Percentiles rank a stretch among this genome's conserved stretches.
Conservation (phyloP, 2,329 filamentous ascomycete species). For the Aspergillus sp. region DNA sequence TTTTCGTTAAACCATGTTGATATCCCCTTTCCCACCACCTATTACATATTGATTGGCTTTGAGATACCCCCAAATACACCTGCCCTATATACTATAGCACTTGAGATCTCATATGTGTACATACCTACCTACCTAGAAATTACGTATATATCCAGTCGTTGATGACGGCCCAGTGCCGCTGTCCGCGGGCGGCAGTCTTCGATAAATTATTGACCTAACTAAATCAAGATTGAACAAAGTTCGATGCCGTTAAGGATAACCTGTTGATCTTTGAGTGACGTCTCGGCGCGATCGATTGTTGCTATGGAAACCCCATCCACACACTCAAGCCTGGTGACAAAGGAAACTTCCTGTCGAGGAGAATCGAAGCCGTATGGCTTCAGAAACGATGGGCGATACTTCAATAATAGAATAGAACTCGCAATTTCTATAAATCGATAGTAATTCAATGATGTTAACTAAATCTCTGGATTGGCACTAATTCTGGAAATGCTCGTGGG, state of each 20-base stretch:
- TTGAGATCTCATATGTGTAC: constrained; percentile 28
- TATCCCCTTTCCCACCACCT: neutral
- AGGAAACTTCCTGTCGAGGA: too few species aligned
- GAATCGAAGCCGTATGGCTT: too few species aligned
- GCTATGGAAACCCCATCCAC: constrained; percentile 23
- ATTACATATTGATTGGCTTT: constrained; percentile 28
- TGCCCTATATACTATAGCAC: constrained; percentile 27
- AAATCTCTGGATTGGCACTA: too few species aligned
- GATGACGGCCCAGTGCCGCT: neutral
- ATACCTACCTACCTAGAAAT: constrained; percentile 23
- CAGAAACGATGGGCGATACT: too few species aligned
- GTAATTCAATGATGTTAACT: too few species aligned
- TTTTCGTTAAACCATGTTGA: neutral
- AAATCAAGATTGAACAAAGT: neutral
- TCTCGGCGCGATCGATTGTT: constrained; percentile 16
- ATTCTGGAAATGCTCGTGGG: too few species aligned
- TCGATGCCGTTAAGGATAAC: too few species aligned
- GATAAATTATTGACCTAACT: neutral
- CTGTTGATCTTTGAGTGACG: too few species aligned
- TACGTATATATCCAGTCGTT: constrained; percentile 25
- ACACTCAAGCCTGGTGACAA: too few species aligned
- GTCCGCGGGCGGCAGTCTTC: constrained; percentile 15
- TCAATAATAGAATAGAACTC: too few species aligned
- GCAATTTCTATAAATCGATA: too few species aligned
- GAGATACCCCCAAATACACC: constrained; percentile 41